Base-by-base conservation (phyloP, 495 filamentous ascomycete species). In the Penicillium roqueforti region DNA sequence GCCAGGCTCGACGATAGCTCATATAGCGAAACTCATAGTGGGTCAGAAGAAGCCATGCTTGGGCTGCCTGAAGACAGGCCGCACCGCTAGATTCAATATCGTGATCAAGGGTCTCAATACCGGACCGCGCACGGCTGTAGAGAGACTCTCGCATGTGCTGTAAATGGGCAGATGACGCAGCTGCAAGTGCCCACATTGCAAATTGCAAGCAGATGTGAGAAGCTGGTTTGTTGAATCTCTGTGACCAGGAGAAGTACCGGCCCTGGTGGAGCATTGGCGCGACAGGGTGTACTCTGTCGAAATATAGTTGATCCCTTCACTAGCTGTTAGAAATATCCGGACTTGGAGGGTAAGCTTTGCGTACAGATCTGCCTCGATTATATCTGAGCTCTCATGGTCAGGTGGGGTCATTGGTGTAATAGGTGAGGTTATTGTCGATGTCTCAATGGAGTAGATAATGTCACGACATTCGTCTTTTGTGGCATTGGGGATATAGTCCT, bases 181-280 rank as follows among this genome's bases (percentile, higher is more conserved):
- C 76, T 9, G 81, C 78, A 7, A 78, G 55, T 1, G 79, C 77
- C 74, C 79, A 81, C 78, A 83, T 82, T 28, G 80, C 78, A 56
- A 75, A 73, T 46, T 80, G 77, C 8, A 84, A 59, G 54, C 77
- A 78, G 32, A 68, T 51, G 31, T 68, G 65, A 23, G 68, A 56
- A 3, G 68, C 60, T 32, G 65, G 61, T 44, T 69, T 60, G 48
- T 60, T 58, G 18, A 58, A 43, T 34, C 52, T 50, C 14, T 59
- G 58, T 1, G 65, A 58, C 73, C 70, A 74, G n/a, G 62, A 47
- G n/a, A 72, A 67, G 46, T 76, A 76, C n/a, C 67, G 61, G 47
- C 65, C 57, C 49, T 78, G 71, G 53, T 82, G 76, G 6, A 84
- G 61, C 11, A 84, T 79, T 3, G 81, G 81, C 2, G 75, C 65